A percentile compares a stretch with the other conserved stretches of the same genome.
Evolutionary conservation across 2,329 filamentous ascomycete species (phyloP).

Genomic region (Acarospora socialis): DNA sequence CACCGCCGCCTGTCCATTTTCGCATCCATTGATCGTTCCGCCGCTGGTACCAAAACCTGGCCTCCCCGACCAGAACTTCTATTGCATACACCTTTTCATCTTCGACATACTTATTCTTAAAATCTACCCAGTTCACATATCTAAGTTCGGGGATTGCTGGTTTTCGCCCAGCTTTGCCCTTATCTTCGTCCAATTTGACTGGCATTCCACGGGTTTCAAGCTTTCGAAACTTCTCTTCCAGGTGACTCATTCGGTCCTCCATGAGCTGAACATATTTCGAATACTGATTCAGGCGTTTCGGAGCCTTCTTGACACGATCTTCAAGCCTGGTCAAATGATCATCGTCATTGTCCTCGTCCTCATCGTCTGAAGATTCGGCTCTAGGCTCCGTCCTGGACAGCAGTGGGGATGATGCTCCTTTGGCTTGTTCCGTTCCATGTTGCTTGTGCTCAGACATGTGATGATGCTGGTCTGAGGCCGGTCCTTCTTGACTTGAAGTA

Average conservation of each 20-base stretch:
- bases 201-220: not conserved
- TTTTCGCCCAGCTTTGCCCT: not conserved
- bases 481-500: no score
- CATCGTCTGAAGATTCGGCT: no score
- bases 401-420: no score
- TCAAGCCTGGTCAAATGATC: no score
- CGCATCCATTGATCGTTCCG: not conserved
- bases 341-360: no score
- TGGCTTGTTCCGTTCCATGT: no score
- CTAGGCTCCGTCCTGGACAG: no score
- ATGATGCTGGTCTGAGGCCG: no score
- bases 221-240: not conserved
- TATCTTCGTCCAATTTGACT: no score
- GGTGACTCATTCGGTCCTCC: not conserved
- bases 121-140: conserved; percentile 1
- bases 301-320: not conserved
- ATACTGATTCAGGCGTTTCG: not conserved
- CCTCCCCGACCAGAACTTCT: conserved; percentile 6
- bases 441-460: no score
- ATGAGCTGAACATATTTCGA: not conserved
- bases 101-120: conserved; percentile 2
- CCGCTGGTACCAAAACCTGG: conserved; percentile 4
- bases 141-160: conserved; percentile 6
- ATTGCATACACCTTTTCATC: conserved; percentile 2
- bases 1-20: not conserved